These are phyloP conservation scores for Mycosarcoma maydis DNA, from an alignment of 1,284 basidiomycete genomes.

Conservation along the genomic window DNA sequence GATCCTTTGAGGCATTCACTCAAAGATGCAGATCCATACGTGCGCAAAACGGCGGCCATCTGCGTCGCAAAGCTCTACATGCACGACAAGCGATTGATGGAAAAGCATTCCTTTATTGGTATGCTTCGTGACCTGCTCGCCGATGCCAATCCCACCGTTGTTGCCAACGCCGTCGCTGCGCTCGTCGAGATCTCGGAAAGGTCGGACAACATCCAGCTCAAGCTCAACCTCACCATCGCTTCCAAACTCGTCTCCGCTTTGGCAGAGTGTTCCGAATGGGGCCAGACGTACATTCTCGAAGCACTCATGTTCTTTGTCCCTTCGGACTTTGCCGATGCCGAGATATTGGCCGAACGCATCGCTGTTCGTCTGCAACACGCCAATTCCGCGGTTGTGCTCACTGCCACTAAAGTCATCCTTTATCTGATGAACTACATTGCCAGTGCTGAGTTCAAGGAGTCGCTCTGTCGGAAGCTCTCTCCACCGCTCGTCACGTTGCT, in stretches of 20 bases:
- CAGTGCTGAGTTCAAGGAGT: slow-evolving; percentile 82
- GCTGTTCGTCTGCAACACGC: slow-evolving; percentile 89
- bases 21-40: slow-evolving; percentile 89
- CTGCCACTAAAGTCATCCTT: slow-evolving; percentile 91
- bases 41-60: slow-evolving; percentile 94
- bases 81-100: slow-evolving; percentile 83
- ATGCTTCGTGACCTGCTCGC: slow-evolving; percentile 86
- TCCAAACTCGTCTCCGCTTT: slow-evolving; percentile 85
- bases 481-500: slow-evolving; percentile 76
- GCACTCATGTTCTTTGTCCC: slow-evolving; percentile 92
- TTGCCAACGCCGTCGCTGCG: slow-evolving; percentile 93
- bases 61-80: slow-evolving; percentile 89
- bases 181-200: slow-evolving; percentile 89
- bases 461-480: slow-evolving; percentile 95
- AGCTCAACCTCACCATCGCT: slow-evolving; percentile 81
- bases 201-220: slow-evolving; percentile 84
- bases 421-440: slow-evolving; percentile 99
- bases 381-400: slow-evolving; percentile 92
- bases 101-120: slow-evolving; percentile 84
- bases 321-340: slow-evolving; percentile 84
- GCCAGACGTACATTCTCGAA: slow-evolving; percentile 97
- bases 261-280: slow-evolving; percentile 95
- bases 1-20: slow-evolving; percentile 87
- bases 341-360: slow-evolving; percentile 91
- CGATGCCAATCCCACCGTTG: slow-evolving; percentile 92